Evolutionary conservation across 2,329 filamentous ascomycete species (phyloP).

Genomic region (Fusarium brevicatenulatum): DNA sequence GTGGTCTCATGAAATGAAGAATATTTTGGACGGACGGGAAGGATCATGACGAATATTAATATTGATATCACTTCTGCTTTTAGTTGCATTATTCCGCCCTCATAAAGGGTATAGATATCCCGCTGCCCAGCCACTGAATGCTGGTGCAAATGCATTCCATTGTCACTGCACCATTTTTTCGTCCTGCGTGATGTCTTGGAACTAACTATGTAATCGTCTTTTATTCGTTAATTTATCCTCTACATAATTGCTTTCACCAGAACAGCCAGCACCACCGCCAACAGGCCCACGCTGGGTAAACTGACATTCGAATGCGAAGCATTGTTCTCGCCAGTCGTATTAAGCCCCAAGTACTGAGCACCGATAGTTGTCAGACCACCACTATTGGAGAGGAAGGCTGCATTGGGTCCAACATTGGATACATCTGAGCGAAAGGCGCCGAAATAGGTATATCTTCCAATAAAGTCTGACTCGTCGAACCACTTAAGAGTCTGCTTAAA

Average conservation of each 20-base stretch:
- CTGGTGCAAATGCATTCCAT: constrained; percentile 13
- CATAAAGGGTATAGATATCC: constrained; percentile 40
- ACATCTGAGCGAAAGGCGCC: constrained; percentile 75
- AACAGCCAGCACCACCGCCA: constrained; percentile 10
- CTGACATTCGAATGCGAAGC: constrained; percentile 4
- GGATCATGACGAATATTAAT: constrained; percentile 4
- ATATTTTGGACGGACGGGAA: background rate
- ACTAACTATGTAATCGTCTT: background rate
- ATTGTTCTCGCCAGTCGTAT: constrained; percentile 54
- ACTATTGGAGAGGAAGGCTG: constrained; percentile 73
- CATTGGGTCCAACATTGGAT: constrained; percentile 80
- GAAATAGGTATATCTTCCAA: constrained; percentile 79
- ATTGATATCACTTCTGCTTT: constrained; percentile 29
- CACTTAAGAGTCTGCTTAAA: constrained; percentile 74
- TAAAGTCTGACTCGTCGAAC: constrained; percentile 66
- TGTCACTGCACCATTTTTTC: background rate
- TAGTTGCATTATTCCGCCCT: constrained; percentile 28
- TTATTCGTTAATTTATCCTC: background rate
- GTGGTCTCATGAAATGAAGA: constrained; percentile 3
- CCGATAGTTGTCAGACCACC: constrained; percentile 81
- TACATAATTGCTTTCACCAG: constrained; percentile 13
- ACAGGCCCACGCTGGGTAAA: background rate
- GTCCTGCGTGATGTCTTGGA: background rate
- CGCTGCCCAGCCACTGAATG: constrained; percentile 1
- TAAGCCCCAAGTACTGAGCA: constrained; percentile 76